Conservation (phyloP, 2,329 filamentous ascomycete genomes). For the Diaporthe sp. region DNA sequence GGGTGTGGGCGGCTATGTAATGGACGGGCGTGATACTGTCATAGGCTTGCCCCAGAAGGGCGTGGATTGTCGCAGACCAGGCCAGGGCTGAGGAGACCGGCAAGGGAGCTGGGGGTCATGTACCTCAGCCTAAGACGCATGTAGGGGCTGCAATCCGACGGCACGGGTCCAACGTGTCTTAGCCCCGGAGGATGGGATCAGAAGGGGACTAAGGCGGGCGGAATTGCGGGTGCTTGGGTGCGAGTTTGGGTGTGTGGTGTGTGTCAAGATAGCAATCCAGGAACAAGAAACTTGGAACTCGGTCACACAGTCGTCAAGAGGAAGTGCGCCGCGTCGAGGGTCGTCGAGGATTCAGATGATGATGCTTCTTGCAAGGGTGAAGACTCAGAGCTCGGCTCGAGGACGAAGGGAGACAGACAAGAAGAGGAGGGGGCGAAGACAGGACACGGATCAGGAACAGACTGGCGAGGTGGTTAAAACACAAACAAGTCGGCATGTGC, state of each 20-base stretch:
- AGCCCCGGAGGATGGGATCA: conserved; percentile 24
- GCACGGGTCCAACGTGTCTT: conserved; percentile 30
- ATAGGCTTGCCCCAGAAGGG: conserved; percentile 25
- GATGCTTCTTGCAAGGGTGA: background rate
- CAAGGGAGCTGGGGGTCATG: background rate
- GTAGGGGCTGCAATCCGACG: conserved; percentile 12
- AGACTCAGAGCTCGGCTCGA: conserved; percentile 23
- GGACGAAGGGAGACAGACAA: background rate
- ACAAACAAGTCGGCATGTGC: conserved; percentile 24
- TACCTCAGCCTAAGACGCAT: conserved; percentile 33
- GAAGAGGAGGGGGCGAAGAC: no score
- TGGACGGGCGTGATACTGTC: conserved; percentile 40
- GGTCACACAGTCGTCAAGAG: conserved; percentile 24
- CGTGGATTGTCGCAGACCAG: conserved; percentile 34
- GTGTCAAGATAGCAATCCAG: conserved; percentile 23
- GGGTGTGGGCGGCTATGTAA: conserved; percentile 40
- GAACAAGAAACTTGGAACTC: conserved; percentile 28
- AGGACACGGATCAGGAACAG: background rate
- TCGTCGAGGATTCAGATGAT: background rate
- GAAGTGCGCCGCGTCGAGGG: conserved; percentile 10
- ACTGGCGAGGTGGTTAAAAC: background rate
- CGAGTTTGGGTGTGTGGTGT: background rate
- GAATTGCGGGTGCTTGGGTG: conserved; percentile 6
- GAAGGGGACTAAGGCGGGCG: conserved; percentile 9
- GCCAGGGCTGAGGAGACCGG: conserved; percentile 10